Conservation (phyloP, 306 rosid species). For the Cucurbita moschata region DNA sequence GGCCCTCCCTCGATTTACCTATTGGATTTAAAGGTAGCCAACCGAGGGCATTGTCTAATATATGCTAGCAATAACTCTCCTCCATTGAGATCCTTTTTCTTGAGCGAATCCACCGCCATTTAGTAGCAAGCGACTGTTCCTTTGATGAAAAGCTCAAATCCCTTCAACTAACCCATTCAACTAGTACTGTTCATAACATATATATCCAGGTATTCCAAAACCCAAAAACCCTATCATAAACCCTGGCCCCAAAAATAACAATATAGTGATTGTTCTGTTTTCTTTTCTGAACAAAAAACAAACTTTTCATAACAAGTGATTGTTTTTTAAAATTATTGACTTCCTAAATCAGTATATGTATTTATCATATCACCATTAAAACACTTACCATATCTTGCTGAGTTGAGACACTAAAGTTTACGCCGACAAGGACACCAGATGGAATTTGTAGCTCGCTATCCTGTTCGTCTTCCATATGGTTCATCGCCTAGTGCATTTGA, state of each 20-base stretch:
- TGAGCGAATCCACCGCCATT: too few relatives aligned
- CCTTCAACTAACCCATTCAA: neutral
- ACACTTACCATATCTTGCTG: constrained; percentile 6
- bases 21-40: too few relatives aligned
- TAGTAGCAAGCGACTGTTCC: too few relatives aligned
- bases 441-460: constrained; percentile 7
- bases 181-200: neutral
- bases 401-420: constrained; percentile 6
- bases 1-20: too few relatives aligned
- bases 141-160: neutral
- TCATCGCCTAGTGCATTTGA: neutral
- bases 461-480: constrained; percentile 8
- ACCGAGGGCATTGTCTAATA: too few relatives aligned
- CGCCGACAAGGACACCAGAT: constrained; percentile 6
- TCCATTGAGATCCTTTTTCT: too few relatives aligned
- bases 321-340: neutral
- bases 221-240: neutral
- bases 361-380: neutral
- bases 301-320: neutral
- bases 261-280: too few relatives aligned
- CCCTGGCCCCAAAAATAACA: neutral
- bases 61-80: too few relatives aligned
- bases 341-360: neutral
- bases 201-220: neutral
- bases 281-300: neutral